Conservation (phyloP, 495 filamentous ascomycete species). For the Penicillium cataractarum region DNA sequence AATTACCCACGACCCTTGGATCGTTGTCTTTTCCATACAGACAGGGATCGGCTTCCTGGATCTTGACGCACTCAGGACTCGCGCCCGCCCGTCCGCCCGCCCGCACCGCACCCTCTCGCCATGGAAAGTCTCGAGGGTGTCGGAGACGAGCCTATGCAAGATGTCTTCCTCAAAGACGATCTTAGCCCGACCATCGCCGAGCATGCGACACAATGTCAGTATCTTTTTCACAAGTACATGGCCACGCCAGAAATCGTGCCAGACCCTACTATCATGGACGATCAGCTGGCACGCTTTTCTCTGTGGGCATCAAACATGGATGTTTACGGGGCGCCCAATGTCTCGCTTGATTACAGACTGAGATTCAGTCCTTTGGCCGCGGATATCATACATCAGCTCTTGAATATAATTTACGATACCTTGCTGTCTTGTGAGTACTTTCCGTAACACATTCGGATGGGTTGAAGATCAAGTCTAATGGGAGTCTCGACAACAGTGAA, state of each 20-base stretch:
- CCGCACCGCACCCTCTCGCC: too few species aligned
- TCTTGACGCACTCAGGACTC: too few species aligned
- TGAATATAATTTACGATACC: constrained; percentile 30
- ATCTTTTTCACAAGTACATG: constrained; percentile 31
- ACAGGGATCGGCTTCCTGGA: too few species aligned
- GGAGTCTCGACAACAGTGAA: constrained; percentile 32
- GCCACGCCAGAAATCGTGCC: constrained; percentile 31
- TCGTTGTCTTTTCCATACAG: too few species aligned
- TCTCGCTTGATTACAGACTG: constrained; percentile 41
- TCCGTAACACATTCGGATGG: constrained; percentile 2
- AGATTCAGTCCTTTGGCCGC: constrained; percentile 34
- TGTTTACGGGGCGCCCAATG: constrained; percentile 37
- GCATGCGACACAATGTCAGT: constrained; percentile 31
- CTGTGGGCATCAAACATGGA: constrained; percentile 42
- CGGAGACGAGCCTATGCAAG: constrained; percentile 26
- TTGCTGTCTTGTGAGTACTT: constrained; percentile 33
- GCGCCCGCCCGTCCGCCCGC: too few species aligned
- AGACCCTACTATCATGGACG: constrained; percentile 37
- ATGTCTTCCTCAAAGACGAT: constrained; percentile 38
- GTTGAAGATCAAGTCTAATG: constrained; percentile 22
- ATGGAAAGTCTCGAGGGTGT: too few species aligned
- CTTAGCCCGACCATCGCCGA: constrained; percentile 39
- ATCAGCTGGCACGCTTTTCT: constrained; percentile 37
- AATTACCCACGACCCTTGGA: too few species aligned
- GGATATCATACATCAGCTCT: constrained; percentile 38